Percentiles rank a stretch among this genome's conserved stretches.
These are phyloP conservation scores for fission yeast (Schizosaccharomyces pombe) DNA, from an alignment of 805 yeast species.

Conservation along the genomic window DNA sequence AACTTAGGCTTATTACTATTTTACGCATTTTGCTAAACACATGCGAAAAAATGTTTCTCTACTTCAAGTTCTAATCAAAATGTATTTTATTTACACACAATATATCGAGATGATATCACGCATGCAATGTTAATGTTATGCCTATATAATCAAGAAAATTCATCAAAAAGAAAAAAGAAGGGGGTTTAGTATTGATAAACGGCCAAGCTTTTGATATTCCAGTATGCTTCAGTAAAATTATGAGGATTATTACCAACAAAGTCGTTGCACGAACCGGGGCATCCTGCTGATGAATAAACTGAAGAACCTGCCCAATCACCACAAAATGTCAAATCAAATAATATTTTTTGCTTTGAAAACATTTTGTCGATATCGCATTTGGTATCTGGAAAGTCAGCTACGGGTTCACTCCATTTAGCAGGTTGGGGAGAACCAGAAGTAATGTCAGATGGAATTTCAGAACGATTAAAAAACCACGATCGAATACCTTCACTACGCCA, in stretches of 20 bases:
- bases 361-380: background rate
- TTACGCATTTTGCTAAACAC: no score
- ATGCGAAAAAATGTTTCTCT: no score
- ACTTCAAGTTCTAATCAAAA: no score
- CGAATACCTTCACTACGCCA: conserved; percentile 3
- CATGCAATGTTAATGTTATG: no score
- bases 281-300: background rate
- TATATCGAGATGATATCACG: no score
- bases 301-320: conserved; percentile 4
- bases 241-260: background rate
- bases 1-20: no score
- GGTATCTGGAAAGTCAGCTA: conserved; percentile 1
- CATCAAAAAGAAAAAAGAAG: no score
- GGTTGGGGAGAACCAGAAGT: background rate
- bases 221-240: background rate
- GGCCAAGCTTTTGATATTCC: background rate
- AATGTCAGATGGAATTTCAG: background rate
- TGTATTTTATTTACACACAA: no score
- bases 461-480: conserved; percentile 2
- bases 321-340: conserved; percentile 3
- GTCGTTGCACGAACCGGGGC: background rate
- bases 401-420: background rate
- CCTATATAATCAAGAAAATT: no score
- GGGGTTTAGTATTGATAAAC: no score
- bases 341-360: background rate